Evolutionary conservation across 176 grass and related monocot genomes (phyloP).

Genomic region (Alopecurus myosuroides): DNA sequence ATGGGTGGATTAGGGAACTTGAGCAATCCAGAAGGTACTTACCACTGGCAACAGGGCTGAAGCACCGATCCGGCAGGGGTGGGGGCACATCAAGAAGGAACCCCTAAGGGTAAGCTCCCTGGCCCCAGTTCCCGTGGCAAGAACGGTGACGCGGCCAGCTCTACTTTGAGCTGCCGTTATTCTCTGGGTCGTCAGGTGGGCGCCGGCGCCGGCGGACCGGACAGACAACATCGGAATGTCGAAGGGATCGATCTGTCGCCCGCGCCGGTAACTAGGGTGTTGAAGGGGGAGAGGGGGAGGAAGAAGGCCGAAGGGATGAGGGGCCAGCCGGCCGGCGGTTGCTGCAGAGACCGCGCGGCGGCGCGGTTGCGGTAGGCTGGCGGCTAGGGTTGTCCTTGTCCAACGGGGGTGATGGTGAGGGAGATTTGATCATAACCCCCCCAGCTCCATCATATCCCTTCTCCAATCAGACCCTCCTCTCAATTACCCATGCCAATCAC

Average conservation of each 20-base stretch:
- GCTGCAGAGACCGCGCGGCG: not conserved
- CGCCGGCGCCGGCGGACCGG: not conserved
- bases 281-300: not conserved
- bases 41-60: not conserved
- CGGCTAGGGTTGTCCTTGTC: not conserved
- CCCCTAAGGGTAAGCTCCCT: not conserved
- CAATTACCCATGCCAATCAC: too few species aligned
- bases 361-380: not conserved
- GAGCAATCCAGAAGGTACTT: not conserved
- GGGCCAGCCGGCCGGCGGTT: not conserved
- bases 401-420: too few species aligned
- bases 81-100: not conserved
- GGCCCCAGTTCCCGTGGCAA: not conserved
- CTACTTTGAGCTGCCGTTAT: not conserved
- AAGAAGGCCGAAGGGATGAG: not conserved
- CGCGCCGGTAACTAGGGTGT: not conserved
- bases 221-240: not conserved
- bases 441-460: too few species aligned
- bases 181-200: not conserved
- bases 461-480: too few species aligned
- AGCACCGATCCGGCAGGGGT: not conserved
- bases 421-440: too few species aligned
- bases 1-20: not conserved
- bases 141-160: not conserved
- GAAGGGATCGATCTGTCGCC: too few species aligned